Base-by-base conservation (phyloP, 805 yeast genomes). In the Lipomyces starkeyi region DNA sequence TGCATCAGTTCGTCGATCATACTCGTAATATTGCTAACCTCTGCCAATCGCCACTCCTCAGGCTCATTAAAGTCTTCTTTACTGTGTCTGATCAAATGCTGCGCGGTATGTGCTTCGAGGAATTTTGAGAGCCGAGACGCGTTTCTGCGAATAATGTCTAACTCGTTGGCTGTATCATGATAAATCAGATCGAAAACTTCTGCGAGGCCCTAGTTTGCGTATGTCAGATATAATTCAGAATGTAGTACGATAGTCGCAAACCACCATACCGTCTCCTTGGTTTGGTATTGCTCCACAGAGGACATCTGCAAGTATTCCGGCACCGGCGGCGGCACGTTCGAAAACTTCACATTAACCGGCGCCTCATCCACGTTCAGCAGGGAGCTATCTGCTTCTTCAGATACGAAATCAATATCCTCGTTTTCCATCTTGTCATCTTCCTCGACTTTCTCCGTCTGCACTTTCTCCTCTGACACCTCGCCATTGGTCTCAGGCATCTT, bases 301-400 rank as follows among this genome's bases (percentile, higher is more conserved):
- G 59, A n/a, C 49, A 60, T 17, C 7, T n/a, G 57, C 11, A 56
- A 13, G 53, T 64, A 59, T 17, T 66, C 66, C 11, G 69, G 69
- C 20, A 66, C 63, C 1, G 40, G 25, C 22, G 64, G 64, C 9
- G 64, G 56, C 34, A 53, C 22, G 9, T 11, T 20, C 56, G 29
- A 25, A 20, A 29, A 53, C n/a, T 22, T 53, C 17, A 53, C 17
- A 25, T 29, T 53, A 22, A 53, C 17, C 0, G 56, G 56, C 25
- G 56, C 34, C 8, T 53, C 56, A 13, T 53, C 56, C 6, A 53
- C 9, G 34, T 53, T 53, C 56, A 53, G 29, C 29, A 53, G n/a
- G 11, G 49, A 43, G 3, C 3, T 3, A 7, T 43, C 49, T n/a
- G 22, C 14, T 17, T n/a, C 49, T 17, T 56, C 61, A 13, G 17